These are phyloP conservation scores for Starmerella geochares DNA, from an alignment of 805 yeast species.

Conservation along the genomic window DNA sequence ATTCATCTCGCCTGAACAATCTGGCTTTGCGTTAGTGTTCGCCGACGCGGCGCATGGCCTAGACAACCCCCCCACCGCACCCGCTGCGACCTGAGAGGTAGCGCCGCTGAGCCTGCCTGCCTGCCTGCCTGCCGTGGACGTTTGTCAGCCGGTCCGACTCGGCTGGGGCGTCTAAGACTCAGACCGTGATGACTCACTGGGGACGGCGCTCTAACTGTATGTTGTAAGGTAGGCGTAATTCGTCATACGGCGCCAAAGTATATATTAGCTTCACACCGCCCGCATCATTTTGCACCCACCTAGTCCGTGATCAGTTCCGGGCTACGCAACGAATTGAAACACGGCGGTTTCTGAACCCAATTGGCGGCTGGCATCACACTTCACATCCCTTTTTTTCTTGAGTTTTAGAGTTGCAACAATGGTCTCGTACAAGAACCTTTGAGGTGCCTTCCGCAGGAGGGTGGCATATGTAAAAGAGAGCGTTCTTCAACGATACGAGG, in stretches of 20 bases:
- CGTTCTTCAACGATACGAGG: not conserved
- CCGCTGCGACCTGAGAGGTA: not conserved
- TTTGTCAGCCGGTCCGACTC: not conserved
- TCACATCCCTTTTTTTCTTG: not conserved
- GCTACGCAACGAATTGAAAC: not conserved
- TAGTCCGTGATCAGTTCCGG: not conserved
- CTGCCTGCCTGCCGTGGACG: not conserved
- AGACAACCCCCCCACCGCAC: not conserved
- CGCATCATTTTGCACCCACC: not conserved
- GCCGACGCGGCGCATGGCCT: not conserved
- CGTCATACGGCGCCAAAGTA: slow-evolving; percentile 2
- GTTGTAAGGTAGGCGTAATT: slow-evolving; percentile 2
- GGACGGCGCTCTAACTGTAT: not conserved
- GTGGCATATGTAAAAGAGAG: not conserved
- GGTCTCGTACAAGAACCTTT: slow-evolving; percentile 5
- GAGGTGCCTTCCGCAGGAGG: not conserved
- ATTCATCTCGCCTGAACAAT: not conserved
- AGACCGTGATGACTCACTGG: slow-evolving; percentile 1
- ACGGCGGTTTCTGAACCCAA: not conserved
- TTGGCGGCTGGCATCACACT: not conserved
- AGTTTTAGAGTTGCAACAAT: not conserved
- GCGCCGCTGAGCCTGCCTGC: not conserved
- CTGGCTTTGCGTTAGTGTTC: not conserved
- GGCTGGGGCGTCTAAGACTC: not conserved
- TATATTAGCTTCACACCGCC: not conserved